Conservation (phyloP, 1,284 basidiomycete genomes). For the Trichosporon asahii region DNA sequence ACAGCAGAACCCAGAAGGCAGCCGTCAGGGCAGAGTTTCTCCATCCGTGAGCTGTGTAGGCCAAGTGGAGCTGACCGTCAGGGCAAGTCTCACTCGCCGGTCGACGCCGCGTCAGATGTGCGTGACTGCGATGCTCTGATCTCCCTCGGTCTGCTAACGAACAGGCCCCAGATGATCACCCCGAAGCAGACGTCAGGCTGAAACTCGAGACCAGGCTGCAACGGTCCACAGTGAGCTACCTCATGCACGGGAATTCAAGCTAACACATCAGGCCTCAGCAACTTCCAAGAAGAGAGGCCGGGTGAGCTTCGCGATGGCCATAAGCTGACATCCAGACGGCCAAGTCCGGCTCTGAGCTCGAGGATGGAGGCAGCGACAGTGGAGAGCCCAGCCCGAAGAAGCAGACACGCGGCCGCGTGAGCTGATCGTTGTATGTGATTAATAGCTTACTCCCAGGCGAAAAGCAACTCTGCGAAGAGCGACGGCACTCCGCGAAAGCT, state of each 20-base stretch:
- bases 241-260: not conserved
- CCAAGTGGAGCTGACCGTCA: not conserved
- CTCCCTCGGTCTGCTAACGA: not conserved
- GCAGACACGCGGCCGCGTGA: not conserved
- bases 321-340: not conserved
- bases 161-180: not conserved
- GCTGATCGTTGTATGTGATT: not conserved
- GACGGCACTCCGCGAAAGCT: slow-evolving; percentile 10
- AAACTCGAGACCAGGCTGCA: not conserved
- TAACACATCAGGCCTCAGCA: not conserved
- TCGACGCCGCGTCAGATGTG: not conserved
- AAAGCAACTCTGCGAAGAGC: not conserved
- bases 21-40: no score
- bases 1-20: no score
- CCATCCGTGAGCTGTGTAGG: no score
- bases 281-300: not conserved
- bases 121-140: not conserved
- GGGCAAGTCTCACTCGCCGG: not conserved
- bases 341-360: not conserved
- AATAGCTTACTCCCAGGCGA: not conserved
- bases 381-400: not conserved
- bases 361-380: not conserved
- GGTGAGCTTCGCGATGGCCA: not conserved
- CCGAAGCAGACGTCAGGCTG: no score
- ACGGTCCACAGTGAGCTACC: no score